Conservation (phyloP, 2,329 filamentous ascomycete species). For the Alternaria ethzedia region DNA sequence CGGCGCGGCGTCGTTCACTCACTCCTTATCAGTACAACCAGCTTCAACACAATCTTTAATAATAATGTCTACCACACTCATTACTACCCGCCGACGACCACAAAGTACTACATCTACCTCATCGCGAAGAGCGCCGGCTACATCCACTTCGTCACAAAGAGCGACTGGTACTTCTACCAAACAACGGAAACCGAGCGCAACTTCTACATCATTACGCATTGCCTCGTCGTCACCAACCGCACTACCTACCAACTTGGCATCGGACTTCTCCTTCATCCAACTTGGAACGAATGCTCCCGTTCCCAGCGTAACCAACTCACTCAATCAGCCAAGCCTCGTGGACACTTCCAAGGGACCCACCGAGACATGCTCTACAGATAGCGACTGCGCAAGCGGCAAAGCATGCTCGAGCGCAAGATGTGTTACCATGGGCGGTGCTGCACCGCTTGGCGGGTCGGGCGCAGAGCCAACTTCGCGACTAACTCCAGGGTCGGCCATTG, state of each 20-base stretch:
- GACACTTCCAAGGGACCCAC: constrained; percentile 13
- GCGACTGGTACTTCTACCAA: constrained; percentile 4
- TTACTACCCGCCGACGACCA: constrained; percentile 8
- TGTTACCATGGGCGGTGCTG: constrained; percentile 20
- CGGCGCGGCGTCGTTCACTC: constrained; percentile 10
- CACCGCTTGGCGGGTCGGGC: constrained; percentile 26
- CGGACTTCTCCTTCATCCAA: constrained; percentile 12
- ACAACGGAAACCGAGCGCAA: not conserved
- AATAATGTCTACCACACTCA: constrained; percentile 36
- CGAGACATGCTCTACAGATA: constrained; percentile 26
- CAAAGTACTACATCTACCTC: constrained; percentile 11
- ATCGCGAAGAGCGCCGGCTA: not conserved
- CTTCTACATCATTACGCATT: not conserved
- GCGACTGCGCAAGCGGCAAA: constrained; percentile 34
- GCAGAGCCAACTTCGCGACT: constrained; percentile 24
- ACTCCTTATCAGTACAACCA: not conserved
- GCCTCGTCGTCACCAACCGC: constrained; percentile 7
- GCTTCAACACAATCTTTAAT: constrained; percentile 19
- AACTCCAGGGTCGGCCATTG: constrained; percentile 29
- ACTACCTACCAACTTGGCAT: constrained; percentile 3
- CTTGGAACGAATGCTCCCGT: constrained; percentile 20
- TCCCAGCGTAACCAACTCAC: not conserved
- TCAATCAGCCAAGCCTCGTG: not conserved
- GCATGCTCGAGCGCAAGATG: constrained; percentile 32
- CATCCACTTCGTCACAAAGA: constrained; percentile 5